Evolutionary conservation across 257 asterid species (phyloP).

Genomic region (Paulownia fortunei): DNA sequence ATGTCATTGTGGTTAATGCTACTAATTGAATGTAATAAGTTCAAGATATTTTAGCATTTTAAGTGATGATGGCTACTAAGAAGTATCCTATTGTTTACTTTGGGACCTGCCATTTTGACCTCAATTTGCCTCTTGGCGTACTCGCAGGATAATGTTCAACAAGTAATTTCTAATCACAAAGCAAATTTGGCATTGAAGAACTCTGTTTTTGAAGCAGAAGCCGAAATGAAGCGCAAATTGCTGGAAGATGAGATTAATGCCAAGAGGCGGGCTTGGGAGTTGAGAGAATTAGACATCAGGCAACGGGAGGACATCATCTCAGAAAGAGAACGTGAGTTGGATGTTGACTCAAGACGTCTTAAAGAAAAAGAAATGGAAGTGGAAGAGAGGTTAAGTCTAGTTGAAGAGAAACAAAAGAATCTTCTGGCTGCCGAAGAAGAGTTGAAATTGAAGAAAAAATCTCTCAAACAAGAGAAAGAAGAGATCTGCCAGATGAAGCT

Average conservation of each 20-base stretch:
- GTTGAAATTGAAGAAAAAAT: constrained; percentile 50
- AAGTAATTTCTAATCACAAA: constrained; percentile 58
- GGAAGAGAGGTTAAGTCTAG: constrained; percentile 53
- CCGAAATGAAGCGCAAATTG: constrained; percentile 62
- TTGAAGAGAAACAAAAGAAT: constrained; percentile 64
- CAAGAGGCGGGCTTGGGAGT: constrained; percentile 83
- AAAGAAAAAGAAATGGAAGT: constrained; percentile 64
- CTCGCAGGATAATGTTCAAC: constrained; percentile 65
- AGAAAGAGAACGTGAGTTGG: constrained; percentile 80
- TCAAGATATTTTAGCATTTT: neutral
- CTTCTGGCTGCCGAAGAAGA: constrained; percentile 61
- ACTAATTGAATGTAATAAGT: neutral
- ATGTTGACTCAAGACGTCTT: constrained; percentile 51
- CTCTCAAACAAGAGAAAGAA: constrained; percentile 62
- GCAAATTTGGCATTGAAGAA: constrained; percentile 60
- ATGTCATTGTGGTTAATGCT: constrained; percentile 13
- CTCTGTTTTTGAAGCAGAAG: constrained; percentile 68
- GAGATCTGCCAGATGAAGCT: constrained; percentile 53
- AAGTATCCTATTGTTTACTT: neutral
- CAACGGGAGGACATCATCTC: constrained; percentile 69
- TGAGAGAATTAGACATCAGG: constrained; percentile 85
- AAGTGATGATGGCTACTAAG: neutral
- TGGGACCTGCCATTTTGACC: constrained; percentile 18
- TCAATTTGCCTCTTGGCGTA: constrained; percentile 32
- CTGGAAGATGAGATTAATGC: constrained; percentile 73